Conservation (phyloP, 768 basidiomycete species). For the Dentipellis sp. region DNA sequence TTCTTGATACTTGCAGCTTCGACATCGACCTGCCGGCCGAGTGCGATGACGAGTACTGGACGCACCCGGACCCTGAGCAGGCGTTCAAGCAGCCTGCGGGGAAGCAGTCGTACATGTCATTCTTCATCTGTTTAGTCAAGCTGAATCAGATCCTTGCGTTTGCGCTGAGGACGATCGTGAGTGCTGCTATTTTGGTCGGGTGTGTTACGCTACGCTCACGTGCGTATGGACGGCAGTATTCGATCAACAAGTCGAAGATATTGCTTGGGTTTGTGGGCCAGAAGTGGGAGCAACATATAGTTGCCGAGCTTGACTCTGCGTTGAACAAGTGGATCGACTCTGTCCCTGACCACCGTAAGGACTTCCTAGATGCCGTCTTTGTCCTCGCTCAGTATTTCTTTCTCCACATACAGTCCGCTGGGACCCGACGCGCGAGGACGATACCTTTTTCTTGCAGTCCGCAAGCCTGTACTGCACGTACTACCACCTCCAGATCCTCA, state of each 20-base stretch:
- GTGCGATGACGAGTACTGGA: slow-evolving; percentile 15
- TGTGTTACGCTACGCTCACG: neutral
- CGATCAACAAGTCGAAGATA: slow-evolving; percentile 57
- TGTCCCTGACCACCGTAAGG: slow-evolving; percentile 29
- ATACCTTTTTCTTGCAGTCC: slow-evolving; percentile 23
- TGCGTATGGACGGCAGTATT: slow-evolving; percentile 39
- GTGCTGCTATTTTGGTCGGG: slow-evolving; percentile 8
- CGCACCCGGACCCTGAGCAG: slow-evolving; percentile 3
- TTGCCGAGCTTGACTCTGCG: slow-evolving; percentile 37
- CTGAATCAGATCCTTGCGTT: slow-evolving; percentile 56
- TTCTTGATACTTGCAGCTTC: slow-evolving; percentile 16
- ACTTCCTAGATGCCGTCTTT: neutral
- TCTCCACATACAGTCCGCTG: slow-evolving; percentile 11
- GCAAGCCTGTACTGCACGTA: slow-evolving; percentile 30
- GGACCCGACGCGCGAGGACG: slow-evolving; percentile 14
- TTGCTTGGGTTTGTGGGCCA: slow-evolving; percentile 41
- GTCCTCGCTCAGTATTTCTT: neutral
- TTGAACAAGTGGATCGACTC: slow-evolving; percentile 38
- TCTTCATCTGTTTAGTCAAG: slow-evolving; percentile 46
- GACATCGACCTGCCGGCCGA: slow-evolving; percentile 9
- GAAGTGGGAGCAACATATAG: slow-evolving; percentile 38
- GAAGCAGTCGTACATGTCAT: slow-evolving; percentile 43
- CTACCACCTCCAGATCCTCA: slow-evolving; percentile 33
- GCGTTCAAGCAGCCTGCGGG: slow-evolving; percentile 55
- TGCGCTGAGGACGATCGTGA: slow-evolving; percentile 50